Evolutionary conservation across 805 yeast genomes (phyloP).

Genomic region (Yarrowia yakushimensis): DNA sequence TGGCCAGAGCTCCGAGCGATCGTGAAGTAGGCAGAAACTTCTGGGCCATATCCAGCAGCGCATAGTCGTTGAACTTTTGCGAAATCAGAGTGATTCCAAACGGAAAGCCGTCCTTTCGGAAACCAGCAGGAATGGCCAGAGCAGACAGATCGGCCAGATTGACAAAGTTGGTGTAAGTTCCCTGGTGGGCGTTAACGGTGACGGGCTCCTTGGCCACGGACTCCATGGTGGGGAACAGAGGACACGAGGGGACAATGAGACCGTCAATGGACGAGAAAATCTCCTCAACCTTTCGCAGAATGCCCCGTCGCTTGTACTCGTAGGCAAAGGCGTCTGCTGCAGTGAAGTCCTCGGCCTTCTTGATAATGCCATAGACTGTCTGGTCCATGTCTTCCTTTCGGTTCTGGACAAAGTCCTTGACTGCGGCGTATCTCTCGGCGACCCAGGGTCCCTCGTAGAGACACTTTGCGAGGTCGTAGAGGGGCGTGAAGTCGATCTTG

Average conservation of each 20-base stretch:
- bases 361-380: conserved; percentile 70
- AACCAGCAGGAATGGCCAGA: conserved; percentile 86
- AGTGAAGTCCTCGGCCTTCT: conserved; percentile 68
- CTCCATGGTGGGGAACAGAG: conserved; percentile 79
- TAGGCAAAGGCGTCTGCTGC: conserved; percentile 82
- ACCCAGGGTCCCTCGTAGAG: conserved; percentile 99
- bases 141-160: conserved; percentile 93
- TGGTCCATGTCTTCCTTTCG: conserved; percentile 82
- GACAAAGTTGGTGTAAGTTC: conserved; percentile 97
- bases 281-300: conserved; percentile 60
- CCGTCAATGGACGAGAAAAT: conserved; percentile 64
- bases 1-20: conserved; percentile 52
- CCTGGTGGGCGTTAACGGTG: conserved; percentile 80
- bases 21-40: conserved; percentile 57
- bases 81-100: conserved; percentile 86
- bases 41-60: conserved; percentile 77
- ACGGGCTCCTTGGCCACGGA: conserved; percentile 76
- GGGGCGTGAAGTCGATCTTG: conserved; percentile 66
- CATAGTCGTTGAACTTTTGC: conserved; percentile 80
- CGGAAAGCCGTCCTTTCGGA: conserved; percentile 82
- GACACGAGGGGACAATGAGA: conserved; percentile 88
- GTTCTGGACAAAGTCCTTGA: conserved; percentile 61
- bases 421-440: conserved; percentile 86
- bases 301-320: conserved; percentile 83
- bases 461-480: conserved; percentile 78